Conservation (phyloP, 2,329 filamentous ascomycete genomes). For the Coniochaeta sp. region DNA sequence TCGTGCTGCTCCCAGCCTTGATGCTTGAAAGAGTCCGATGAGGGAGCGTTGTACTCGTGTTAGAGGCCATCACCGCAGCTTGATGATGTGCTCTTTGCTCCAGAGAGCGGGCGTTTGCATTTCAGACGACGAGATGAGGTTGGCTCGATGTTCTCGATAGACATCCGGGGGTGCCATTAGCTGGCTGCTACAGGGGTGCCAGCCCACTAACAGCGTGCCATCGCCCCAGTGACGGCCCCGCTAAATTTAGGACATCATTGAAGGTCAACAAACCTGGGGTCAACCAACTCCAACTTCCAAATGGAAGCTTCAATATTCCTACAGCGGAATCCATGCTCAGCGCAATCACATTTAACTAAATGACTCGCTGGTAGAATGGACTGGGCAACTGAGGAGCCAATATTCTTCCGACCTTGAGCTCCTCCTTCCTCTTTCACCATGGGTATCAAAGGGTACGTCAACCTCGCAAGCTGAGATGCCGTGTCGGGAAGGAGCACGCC, state of each 20-base stretch:
- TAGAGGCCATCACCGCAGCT: constrained; percentile 32
- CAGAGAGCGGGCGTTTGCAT: background rate
- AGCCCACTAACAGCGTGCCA: too few species aligned
- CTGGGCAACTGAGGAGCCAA: background rate
- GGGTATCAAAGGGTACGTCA: constrained; percentile 57
- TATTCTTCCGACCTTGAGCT: background rate
- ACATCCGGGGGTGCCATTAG: background rate
- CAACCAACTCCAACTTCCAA: background rate
- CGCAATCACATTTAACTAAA: too few species aligned
- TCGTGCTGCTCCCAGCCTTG: constrained; percentile 29
- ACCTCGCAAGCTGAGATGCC: background rate
- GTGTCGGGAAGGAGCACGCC: background rate
- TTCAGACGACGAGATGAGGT: background rate
- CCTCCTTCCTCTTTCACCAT: constrained; percentile 26
- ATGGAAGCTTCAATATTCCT: background rate
- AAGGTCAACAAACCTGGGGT: background rate
- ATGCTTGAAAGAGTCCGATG: constrained; percentile 55
- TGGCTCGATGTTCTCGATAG: background rate
- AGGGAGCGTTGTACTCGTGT: constrained; percentile 35
- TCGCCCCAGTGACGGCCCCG: background rate
- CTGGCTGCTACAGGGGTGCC: background rate
- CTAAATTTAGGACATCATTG: background rate
- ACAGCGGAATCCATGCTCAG: too few species aligned
- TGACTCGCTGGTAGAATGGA: background rate
- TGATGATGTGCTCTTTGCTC: background rate